Evolutionary conservation across 345 rosid genomes (phyloP).

Genomic region (Populus ilicifolia): DNA sequence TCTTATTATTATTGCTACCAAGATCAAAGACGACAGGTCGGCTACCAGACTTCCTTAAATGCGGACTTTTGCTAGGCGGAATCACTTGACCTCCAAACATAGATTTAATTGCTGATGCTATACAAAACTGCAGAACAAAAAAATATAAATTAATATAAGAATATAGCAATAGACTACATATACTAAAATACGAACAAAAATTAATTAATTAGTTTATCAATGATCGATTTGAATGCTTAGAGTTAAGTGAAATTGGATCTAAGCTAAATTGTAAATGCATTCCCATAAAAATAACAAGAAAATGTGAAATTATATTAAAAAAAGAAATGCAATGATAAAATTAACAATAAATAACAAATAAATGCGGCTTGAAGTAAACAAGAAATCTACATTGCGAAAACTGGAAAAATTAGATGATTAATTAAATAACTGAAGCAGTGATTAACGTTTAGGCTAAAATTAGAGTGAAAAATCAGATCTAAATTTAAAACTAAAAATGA

Average conservation of each 20-base stretch:
- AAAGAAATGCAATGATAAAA: no score
- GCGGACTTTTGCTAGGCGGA: slow-evolving; percentile 58
- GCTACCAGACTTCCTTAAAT: slow-evolving; percentile 85
- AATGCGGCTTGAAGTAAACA: no score
- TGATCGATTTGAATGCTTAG: not conserved
- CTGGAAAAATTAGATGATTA: no score
- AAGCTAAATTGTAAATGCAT: not conserved
- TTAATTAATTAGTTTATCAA: no score
- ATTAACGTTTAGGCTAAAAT: no score
- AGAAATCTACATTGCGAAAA: no score
- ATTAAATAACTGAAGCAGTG: no score
- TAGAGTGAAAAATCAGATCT: no score
- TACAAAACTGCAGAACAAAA: not conserved
- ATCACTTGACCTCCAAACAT: slow-evolving; percentile 70
- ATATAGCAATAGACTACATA: not conserved
- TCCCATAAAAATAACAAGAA: no score
- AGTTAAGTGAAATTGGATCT: not conserved
- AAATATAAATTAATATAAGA: not conserved
- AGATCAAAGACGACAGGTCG: slow-evolving; percentile 57
- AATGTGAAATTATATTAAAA: not conserved
- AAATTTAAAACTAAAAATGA: no score
- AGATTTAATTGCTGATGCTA: slow-evolving; percentile 1
- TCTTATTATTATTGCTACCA: slow-evolving; percentile 39
- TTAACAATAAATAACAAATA: no score
- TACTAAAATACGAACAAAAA: not conserved